phyloP scores from a whole-genome alignment of 495 filamentous ascomycete genomes.

The Viridothelium virens region DNA sequence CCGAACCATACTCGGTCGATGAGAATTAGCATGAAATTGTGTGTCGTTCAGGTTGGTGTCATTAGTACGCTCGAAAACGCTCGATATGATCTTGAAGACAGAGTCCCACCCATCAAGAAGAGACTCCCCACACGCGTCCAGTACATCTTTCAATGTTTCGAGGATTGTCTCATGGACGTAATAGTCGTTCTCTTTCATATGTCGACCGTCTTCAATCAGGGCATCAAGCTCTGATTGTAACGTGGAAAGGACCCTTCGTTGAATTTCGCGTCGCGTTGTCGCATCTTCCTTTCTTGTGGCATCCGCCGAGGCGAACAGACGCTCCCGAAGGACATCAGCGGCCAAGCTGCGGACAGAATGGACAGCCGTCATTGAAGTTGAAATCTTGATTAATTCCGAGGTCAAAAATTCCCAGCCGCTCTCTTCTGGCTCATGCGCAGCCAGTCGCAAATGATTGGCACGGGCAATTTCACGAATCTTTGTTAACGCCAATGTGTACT shows the following conservation, averaged over 20 bases:
- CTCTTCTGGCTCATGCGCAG: slow-evolving; percentile 50
- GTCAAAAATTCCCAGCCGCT: slow-evolving; percentile 73
- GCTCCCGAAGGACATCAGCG: slow-evolving; percentile 47
- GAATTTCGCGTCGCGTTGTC: slow-evolving; percentile 49
- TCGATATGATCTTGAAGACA: slow-evolving; percentile 76
- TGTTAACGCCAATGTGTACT: slow-evolving; percentile 70
- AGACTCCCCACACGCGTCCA: slow-evolving; percentile 83
- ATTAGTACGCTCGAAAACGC: slow-evolving; percentile 55
- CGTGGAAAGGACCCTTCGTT: slow-evolving; percentile 62
- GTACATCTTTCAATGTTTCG: slow-evolving; percentile 68
- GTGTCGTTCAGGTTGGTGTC: neutral
- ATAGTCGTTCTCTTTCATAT: slow-evolving; percentile 53
- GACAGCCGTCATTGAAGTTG: slow-evolving; percentile 62
- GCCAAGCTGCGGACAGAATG: slow-evolving; percentile 65
- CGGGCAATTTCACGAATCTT: slow-evolving; percentile 70
- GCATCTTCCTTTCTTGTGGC: slow-evolving; percentile 31
- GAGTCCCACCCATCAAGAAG: slow-evolving; percentile 75
- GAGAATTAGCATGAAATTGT: neutral
- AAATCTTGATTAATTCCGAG: slow-evolving; percentile 55
- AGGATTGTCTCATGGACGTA: slow-evolving; percentile 78
- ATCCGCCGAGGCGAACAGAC: slow-evolving; percentile 35
- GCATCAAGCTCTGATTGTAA: slow-evolving; percentile 49
- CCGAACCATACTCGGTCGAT: neutral
- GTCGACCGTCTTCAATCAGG: slow-evolving; percentile 40
- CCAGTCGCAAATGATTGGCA: slow-evolving; percentile 71